Base-by-base conservation (phyloP, 257 asterid species). In the Gentiana dahurica region DNA sequence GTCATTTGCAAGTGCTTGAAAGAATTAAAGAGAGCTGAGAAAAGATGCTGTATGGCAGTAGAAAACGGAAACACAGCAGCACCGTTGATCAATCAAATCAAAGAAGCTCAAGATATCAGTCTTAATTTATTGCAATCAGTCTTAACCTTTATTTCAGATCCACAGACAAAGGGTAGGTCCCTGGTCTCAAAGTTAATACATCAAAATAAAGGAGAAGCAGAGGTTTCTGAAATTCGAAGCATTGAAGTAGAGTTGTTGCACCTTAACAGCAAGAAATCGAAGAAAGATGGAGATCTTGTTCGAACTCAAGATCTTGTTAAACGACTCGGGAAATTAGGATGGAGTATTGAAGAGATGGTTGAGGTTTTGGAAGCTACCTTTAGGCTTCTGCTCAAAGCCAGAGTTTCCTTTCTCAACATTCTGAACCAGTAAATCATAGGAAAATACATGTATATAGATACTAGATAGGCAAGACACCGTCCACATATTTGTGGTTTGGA, bases 341-440 rank as follows among this genome's bases (percentile, higher is more conserved):
- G 32, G 44, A 15, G 15, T 36, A 62, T 65, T 13, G 65, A 68
- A 35, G 71, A 71, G 37, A 34, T 71, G 12, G 71, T 54, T 39
- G 60, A 55, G 24, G 57, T 57, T 43, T 55, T 71, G 38, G 68
- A 48, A 58, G 9, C 61, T 37, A 44, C 51, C 35, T 71, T 71
- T 36, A 71, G 73, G 59, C 50, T 51, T 54, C 56, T 65, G 35
- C 10, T 71, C 36, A 71, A 62, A 62, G 65, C 65, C 8, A 71
- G 75, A 63, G 69, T 61, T 47, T 67, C 72, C 56, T 64, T 71
- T 35, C 77, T 67, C 41, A 68, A 71, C 54, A 44, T 15, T 34
- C 38, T 67, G 12, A 57, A 62, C 46, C 43, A 63, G 35, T 66
- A 69, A 48, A 44, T n/a, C n/a, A n/a, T n/a, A n/a, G n/a, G n/a